phyloP scores from a whole-genome alignment of 441 rosid genomes.

The Eruca vesicaria region DNA sequence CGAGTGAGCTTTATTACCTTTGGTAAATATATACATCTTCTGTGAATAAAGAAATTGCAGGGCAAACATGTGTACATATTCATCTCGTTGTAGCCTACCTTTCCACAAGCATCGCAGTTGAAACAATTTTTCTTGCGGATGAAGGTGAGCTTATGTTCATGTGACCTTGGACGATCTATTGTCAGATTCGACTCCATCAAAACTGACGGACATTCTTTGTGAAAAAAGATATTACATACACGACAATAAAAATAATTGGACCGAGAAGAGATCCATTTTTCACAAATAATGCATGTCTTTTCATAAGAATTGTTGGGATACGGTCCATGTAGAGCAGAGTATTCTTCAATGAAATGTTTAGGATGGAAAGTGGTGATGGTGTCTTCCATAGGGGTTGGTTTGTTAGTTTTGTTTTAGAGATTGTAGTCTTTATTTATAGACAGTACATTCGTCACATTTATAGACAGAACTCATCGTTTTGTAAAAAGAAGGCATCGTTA shows the following conservation, averaged over 20 bases:
- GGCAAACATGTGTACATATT: neutral
- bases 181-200: neutral
- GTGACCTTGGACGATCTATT: neutral
- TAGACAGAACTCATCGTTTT: neutral
- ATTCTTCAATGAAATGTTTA: neutral
- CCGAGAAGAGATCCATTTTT: neutral
- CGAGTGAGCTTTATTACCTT: conserved; percentile 1
- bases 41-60: neutral
- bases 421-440: neutral
- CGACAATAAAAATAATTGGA: neutral
- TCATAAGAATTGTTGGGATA: neutral
- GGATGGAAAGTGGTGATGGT: neutral
- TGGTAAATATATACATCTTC: neutral
- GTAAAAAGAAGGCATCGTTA: neutral
- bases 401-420: neutral
- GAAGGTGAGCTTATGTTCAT: neutral
- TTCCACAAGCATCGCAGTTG: neutral
- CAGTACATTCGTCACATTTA: neutral
- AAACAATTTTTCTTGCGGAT: neutral
- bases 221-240: neutral
- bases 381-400: neutral
- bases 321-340: no score
- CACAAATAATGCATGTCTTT: neutral
- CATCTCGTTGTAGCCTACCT: neutral
- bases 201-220: neutral